Base-by-base conservation (phyloP, 108 stramenopile species). In the Aurantiochytrium sp. region DNA sequence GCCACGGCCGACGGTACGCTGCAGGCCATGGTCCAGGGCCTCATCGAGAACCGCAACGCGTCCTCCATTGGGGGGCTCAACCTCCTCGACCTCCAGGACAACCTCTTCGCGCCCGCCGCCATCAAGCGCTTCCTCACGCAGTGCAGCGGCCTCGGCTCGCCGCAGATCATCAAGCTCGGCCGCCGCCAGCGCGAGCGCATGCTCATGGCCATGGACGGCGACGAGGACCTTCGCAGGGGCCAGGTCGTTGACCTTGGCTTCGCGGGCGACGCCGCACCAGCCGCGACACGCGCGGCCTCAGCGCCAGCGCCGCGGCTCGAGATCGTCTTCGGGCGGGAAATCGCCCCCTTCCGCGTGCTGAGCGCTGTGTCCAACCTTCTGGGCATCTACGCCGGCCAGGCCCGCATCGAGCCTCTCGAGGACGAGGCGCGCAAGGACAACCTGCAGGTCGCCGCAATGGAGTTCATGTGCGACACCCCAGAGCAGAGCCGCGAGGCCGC, bases 141-240 rank as follows among this genome's bases (percentile, higher is more conserved):
- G 45, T 81, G 73, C 30, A 81, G 73, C 45, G 45, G 73, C 36
- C 30, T 81, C 8, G 73, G 73, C 42, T n/a, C 73, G 6, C 73
- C 73, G 45, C 73, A 81, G 39, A 48, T 81, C 0, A 48, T 81
- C 45, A 81, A 81, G 45, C 73, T 81, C 32, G 73, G 73, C 19
- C 73, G 73, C 6, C 39, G 45, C n/a, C 73, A 48, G 73, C 39
- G 45, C 24, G 73, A 48, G 39, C 73, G 45, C 73, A 81, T 81
- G 73, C n/a, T 81, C 24, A 81, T 81, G 73, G 45, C 73, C 1
- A 41, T 81, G 39, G 73, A 48, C 30, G 42, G 45, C 73, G 73
- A 81, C n/a, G 73, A 81, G 45, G 3, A 48, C 24, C 21, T 41
- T 17, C 73, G 73, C 39, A 12, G 3, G 21, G 73, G 42, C 6